phyloP scores from a whole-genome alignment of 345 rosid species.

The Nasturtium officinale region DNA sequence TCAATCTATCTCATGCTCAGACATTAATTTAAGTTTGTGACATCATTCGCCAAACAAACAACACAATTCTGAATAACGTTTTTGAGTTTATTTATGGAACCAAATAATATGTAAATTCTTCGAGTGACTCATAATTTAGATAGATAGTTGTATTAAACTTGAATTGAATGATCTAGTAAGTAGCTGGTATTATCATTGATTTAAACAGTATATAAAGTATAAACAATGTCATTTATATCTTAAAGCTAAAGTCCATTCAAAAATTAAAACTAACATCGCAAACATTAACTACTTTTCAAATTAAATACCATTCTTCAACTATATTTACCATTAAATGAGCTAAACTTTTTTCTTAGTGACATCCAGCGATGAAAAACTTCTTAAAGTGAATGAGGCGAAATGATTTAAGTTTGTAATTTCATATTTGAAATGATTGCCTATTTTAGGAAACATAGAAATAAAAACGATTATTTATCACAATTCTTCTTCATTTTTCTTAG shows the following conservation, averaged over 20 bases:
- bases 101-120: not conserved
- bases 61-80: no score
- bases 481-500: not conserved
- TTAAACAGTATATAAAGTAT: not conserved
- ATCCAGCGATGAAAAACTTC: slow-evolving; percentile 20
- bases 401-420: not conserved
- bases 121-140: not conserved
- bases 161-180: not conserved
- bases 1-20: not conserved
- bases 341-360: not conserved
- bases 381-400: not conserved
- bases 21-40: not conserved
- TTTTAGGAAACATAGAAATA: slow-evolving; percentile 21
- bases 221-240: not conserved
- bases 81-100: slow-evolving; percentile 6
- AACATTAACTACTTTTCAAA: slow-evolving; percentile 5
- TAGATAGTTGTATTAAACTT: not conserved
- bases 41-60: slow-evolving; percentile 1
- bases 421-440: slow-evolving; percentile 24
- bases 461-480: not conserved
- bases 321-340: slow-evolving; percentile 11
- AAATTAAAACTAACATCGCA: not conserved
- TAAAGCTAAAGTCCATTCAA: not conserved
- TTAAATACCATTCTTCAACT: not conserved
- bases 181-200: not conserved